Evolutionary conservation across 2,329 filamentous ascomycete species (phyloP).

Genomic region (Aplosporella prunicola): DNA sequence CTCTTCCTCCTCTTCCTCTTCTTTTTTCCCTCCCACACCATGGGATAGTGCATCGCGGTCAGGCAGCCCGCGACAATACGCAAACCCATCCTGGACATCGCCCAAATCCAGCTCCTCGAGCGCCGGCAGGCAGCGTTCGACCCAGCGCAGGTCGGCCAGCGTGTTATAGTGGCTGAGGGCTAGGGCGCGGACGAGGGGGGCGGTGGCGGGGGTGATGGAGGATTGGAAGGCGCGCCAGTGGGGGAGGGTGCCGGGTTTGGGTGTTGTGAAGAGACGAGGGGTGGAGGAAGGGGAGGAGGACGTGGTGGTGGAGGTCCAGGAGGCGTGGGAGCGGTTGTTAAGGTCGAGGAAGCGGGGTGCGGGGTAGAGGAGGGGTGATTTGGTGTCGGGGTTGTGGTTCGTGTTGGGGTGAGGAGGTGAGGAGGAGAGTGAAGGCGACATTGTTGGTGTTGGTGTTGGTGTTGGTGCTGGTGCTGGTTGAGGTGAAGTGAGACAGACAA

Average conservation of each 20-base stretch:
- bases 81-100: constrained; percentile 27
- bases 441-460: background rate
- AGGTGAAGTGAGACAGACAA: background rate
- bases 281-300: too few relatives aligned
- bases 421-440: background rate
- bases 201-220: constrained; percentile 24
- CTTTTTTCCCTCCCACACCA: background rate
- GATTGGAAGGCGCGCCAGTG: constrained; percentile 24
- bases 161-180: constrained; percentile 28
- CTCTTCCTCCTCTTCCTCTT: background rate
- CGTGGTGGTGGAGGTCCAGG: too few relatives aligned
- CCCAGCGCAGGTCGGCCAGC: constrained; percentile 28
- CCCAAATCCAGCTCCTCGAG: constrained; percentile 25
- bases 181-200: constrained; percentile 24
- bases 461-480: constrained; percentile 1
- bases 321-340: background rate
- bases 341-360: constrained; percentile 4
- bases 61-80: constrained; percentile 21
- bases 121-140: constrained; percentile 26
- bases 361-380: background rate
- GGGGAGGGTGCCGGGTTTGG: background rate
- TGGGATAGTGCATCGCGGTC: background rate
- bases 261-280: too few relatives aligned
- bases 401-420: background rate
- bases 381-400: background rate